phyloP scores from a whole-genome alignment of 1,139 yeast genomes.

The Magnusiomyces tetraspermus region DNA sequence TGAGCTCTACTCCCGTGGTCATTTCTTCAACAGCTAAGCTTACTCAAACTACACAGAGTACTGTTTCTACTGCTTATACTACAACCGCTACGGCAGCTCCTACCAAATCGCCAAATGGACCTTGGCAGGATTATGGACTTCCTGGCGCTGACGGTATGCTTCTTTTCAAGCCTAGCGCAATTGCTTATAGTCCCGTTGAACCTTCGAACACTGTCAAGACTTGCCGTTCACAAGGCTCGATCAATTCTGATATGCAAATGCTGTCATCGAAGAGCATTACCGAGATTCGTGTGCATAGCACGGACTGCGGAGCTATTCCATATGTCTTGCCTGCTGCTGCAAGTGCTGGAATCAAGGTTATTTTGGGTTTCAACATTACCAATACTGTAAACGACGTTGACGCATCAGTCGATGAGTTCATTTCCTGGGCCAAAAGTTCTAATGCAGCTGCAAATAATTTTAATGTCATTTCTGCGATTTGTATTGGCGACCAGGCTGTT shows the following conservation, averaged over 20 bases:
- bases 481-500: slow-evolving; percentile 84
- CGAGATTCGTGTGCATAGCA: slow-evolving; percentile 69
- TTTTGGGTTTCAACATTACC: slow-evolving; percentile 81
- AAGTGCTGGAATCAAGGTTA: slow-evolving; percentile 55
- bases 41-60: not conserved
- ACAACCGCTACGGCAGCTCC: not conserved
- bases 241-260: not conserved
- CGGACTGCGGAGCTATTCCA: slow-evolving; percentile 65
- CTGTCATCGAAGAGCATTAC: slow-evolving; percentile 44
- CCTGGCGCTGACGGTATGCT: not conserved
- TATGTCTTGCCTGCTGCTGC: slow-evolving; percentile 56
- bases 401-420: slow-evolving; percentile 43
- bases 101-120: not conserved
- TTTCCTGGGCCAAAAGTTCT: slow-evolving; percentile 34
- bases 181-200: not conserved
- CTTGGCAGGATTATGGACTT: not conserved
- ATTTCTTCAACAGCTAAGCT: not conserved
- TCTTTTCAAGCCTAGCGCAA: not conserved
- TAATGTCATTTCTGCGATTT: slow-evolving; percentile 62
- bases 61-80: not conserved
- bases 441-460: slow-evolving; percentile 43
- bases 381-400: slow-evolving; percentile 53
- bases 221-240: not conserved
- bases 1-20: not conserved
- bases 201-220: not conserved